Conservation (phyloP, 1,284 basidiomycete genomes). For the Lentinula novae-zelandiae region DNA sequence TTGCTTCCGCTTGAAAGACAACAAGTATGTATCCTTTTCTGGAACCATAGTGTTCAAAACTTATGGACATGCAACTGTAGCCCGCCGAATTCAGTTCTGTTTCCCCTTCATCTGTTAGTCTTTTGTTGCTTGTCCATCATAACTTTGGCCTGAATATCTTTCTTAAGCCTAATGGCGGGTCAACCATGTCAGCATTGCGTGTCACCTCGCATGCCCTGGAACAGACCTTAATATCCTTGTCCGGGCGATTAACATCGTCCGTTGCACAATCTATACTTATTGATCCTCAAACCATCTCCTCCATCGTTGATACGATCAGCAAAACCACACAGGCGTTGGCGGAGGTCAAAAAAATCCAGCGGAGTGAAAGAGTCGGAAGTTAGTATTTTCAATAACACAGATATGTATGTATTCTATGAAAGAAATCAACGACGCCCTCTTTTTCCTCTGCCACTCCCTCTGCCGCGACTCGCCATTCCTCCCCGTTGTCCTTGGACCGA, state of each 20-base stretch:
- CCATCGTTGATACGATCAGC: conserved; percentile 66
- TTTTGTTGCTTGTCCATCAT: background rate
- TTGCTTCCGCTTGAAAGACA: background rate
- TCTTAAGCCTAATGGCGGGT: background rate
- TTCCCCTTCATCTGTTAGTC: background rate
- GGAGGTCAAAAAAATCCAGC: conserved; percentile 55
- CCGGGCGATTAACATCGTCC: conserved; percentile 45
- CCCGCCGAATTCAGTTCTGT: background rate
- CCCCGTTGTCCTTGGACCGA: conserved; percentile 32
- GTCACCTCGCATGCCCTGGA: conserved; percentile 47
- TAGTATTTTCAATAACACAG: too few relatives aligned
- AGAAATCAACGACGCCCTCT: conserved; percentile 11
- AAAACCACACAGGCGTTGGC: conserved; percentile 62
- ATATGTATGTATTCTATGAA: background rate
- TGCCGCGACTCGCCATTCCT: conserved; percentile 14
- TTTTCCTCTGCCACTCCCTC: conserved; percentile 11
- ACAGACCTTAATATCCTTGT: conserved; percentile 48
- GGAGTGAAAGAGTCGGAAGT: conserved; percentile 16
- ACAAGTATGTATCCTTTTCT: background rate
- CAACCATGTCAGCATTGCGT: conserved; percentile 27
- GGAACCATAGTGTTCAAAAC: background rate
- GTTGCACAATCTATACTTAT: conserved; percentile 22
- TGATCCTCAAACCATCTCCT: conserved; percentile 50
- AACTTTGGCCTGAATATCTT: background rate
- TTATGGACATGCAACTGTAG: background rate